phyloP scores from a whole-genome alignment of 768 basidiomycete species.

The Hydnomerulius pinastri region DNA sequence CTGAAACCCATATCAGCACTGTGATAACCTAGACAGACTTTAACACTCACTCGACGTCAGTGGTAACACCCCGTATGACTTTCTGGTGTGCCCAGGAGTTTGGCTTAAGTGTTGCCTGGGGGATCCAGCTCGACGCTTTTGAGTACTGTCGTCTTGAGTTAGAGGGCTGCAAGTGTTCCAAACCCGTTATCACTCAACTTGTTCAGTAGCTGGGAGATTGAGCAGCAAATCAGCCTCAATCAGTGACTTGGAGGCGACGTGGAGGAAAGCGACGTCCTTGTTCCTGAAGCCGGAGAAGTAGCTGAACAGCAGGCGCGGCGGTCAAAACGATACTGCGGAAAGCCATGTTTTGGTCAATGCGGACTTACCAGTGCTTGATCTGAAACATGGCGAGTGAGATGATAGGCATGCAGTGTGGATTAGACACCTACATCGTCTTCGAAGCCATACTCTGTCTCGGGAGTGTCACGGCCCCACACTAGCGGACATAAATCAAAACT shows the following conservation, averaged over 20 bases:
- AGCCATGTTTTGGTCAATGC: too few relatives aligned
- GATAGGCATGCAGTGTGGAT: neutral
- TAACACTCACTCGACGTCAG: slow-evolving; percentile 30
- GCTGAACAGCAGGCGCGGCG: too few relatives aligned
- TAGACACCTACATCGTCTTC: slow-evolving; percentile 59
- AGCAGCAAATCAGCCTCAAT: slow-evolving; percentile 83
- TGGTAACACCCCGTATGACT: slow-evolving; percentile 17
- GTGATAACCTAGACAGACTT: neutral
- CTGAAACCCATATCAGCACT: slow-evolving; percentile 21
- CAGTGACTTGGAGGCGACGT: slow-evolving; percentile 67
- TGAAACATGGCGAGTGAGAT: slow-evolving; percentile 15
- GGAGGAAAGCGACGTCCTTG: slow-evolving; percentile 84
- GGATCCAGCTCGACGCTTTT: slow-evolving; percentile 34
- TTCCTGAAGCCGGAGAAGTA: slow-evolving; percentile 73
- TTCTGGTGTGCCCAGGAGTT: slow-evolving; percentile 32
- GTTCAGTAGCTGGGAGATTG: slow-evolving; percentile 80
- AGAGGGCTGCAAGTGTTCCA: neutral
- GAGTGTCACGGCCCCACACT: slow-evolving; percentile 67
- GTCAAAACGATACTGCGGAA: too few relatives aligned
- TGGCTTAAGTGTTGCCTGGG: slow-evolving; percentile 27
- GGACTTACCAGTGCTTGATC: slow-evolving; percentile 53
- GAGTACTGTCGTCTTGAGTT: slow-evolving; percentile 36
- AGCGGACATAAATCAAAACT: neutral
- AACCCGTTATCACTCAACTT: slow-evolving; percentile 41
- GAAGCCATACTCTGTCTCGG: slow-evolving; percentile 71